Evolutionary conservation across 2,329 filamentous ascomycete species (phyloP), one percentile per base, ranked within the genome.

Genomic region (Hymenoscyphus infarciens): DNA sequence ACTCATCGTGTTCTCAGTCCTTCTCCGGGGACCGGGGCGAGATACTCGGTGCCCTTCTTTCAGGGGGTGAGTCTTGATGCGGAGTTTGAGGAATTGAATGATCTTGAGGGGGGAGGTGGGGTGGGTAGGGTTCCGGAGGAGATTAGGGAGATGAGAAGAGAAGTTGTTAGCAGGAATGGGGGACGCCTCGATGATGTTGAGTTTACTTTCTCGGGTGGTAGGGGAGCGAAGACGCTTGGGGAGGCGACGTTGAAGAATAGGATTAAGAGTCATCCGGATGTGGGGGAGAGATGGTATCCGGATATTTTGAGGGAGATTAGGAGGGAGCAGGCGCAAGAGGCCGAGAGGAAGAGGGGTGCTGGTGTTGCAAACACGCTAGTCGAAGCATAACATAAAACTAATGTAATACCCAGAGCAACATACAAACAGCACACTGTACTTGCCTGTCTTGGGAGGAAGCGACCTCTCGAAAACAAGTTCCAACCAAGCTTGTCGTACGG

Each of bases 21-120:
- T 0, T 72, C 78, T 1, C 84, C 85, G 7, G 91, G 90, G 13
- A 78, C 83, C 10, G 92, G 91, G 3, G 81, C 91, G 35, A 81
- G 92, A 61, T 94, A 87, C 78, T 90, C 86, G 7, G 88, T 96
- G 56, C 92, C 92, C 0, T 96, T 96, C 77, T 96, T 96, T 78
- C 92, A 95, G 74, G 92, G 92, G 25, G 90, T 96, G 64, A 86
- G 87, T 70, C 87, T 91, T 62, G 90, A 92, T 74, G 87, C 90
- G 0, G 84, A 84, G 19, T 96, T 96, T 73, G 91, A 92, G 2
- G 72, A 74, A 60, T 57, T 72, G 61, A 72, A 73, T 25, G 19
- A 22, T 49, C n/a, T 45, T 7, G 39, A 45, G 3, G n/a, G n/a
- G 6, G 79, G 83, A 16, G 83, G 82, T n/a, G 72, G 70, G 0